Percentiles rank a stretch among this genome's conserved stretches.
These are phyloP conservation scores for Nannochloropsis oceanica DNA, from an alignment of 108 stramenopile species.

Conservation along the genomic window DNA sequence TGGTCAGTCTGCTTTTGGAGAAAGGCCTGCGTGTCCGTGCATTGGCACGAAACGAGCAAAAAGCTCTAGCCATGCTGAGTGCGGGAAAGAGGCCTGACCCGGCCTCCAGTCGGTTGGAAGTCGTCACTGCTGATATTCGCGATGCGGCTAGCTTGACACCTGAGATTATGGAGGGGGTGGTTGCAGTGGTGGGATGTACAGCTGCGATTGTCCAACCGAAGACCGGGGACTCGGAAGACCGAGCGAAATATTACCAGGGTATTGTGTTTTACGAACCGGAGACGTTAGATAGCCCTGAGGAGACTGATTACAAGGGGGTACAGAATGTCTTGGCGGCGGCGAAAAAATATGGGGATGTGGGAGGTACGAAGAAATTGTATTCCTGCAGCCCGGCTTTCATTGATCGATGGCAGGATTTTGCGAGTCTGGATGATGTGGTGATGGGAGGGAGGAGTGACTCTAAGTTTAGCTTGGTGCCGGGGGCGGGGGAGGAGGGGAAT, in stretches of 20 bases:
- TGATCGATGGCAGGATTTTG: conserved; percentile 21
- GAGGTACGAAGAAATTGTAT: conserved; percentile 9
- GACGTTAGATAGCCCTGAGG: conserved; percentile 14
- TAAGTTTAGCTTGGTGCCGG: conserved; percentile 8
- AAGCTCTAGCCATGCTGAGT: conserved; percentile 13
- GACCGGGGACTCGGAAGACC: conserved; percentile 10
- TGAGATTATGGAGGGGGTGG: conserved; percentile 2
- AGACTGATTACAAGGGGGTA: conserved; percentile 19
- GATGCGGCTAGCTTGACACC: conserved; percentile 3
- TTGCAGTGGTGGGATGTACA: conserved; percentile 23
- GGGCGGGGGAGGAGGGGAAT: conserved; percentile 10
- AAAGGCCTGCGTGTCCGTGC: conserved; percentile 14
- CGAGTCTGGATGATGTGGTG: conserved; percentile 24
- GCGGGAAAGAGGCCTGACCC: background rate
- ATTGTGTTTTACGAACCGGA: conserved; percentile 29
- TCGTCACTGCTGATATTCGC: conserved; percentile 5
- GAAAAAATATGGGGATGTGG: background rate
- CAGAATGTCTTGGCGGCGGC: conserved; percentile 10
- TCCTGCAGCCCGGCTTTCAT: conserved; percentile 9
- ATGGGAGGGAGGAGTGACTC: conserved; percentile 37
- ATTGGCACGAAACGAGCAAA: conserved; percentile 8
- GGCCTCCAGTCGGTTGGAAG: background rate
- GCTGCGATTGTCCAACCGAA: conserved; percentile 19
- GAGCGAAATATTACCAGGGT: conserved; percentile 29
- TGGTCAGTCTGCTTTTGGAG: conserved; percentile 1